phyloP scores from a whole-genome alignment of 345 rosid genomes.

The Populus nigra region DNA sequence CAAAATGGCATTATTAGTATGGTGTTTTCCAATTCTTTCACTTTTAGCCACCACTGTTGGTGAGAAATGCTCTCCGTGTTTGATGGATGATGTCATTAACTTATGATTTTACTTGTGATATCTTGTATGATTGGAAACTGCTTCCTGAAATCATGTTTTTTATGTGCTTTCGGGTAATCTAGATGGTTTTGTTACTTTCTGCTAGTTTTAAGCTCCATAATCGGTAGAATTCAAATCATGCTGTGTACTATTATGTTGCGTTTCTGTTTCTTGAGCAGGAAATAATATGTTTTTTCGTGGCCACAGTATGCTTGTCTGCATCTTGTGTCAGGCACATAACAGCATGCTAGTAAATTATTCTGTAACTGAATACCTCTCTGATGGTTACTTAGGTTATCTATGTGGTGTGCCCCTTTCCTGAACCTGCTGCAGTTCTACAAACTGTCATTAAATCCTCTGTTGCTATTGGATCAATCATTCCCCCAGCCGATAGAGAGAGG shows the following conservation, averaged over 20 bases:
- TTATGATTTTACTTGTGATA: slow-evolving; percentile 3
- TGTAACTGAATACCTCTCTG: neutral
- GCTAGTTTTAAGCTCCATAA: neutral
- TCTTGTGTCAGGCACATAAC: slow-evolving; percentile 1
- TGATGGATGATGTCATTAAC: neutral
- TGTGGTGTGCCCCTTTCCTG: slow-evolving; percentile 98
- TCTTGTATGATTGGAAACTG: neutral
- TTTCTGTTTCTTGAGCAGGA: neutral
- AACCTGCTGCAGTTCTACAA: slow-evolving; percentile 82
- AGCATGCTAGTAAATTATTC: neutral
- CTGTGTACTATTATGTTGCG: neutral
- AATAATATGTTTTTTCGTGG: neutral
- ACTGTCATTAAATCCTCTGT: slow-evolving; percentile 85
- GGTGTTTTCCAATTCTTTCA: neutral
- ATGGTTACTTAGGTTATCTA: slow-evolving; percentile 66
- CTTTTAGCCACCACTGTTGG: neutral
- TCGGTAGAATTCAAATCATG: neutral
- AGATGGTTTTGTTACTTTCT: neutral
- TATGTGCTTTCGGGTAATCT: neutral
- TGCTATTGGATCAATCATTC: slow-evolving; percentile 72
- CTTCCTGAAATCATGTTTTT: neutral
- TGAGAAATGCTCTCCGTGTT: neutral
- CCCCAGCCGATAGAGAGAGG: slow-evolving; percentile 67
- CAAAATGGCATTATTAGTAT: neutral
- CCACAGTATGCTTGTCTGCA: neutral